Percentiles rank a stretch among this genome's conserved stretches.
phyloP scores from a whole-genome alignment of 1,139 yeast genomes.

The Debaryomycetaceae sp. region DNA sequence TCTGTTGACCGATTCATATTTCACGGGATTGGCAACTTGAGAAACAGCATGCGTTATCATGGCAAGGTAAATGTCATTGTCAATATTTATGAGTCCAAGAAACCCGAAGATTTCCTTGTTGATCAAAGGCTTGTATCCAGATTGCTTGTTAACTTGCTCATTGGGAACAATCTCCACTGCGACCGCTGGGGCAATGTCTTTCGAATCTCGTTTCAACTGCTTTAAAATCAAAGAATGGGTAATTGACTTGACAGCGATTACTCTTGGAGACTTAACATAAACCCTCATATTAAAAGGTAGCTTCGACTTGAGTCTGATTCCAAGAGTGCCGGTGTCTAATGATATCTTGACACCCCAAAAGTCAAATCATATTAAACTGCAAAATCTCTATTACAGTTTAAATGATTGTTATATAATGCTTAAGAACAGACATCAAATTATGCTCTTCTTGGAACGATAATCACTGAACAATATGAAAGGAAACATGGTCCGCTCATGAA shows the following conservation, averaged over 20 bases:
- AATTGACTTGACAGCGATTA: conserved; percentile 50
- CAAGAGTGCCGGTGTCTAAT: too few relatives aligned
- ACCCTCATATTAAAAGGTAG: conserved; percentile 37
- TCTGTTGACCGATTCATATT: conserved; percentile 73
- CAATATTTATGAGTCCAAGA: conserved; percentile 74
- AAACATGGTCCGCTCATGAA: too few relatives aligned
- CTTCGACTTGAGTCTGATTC: neutral
- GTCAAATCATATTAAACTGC: conserved; percentile 1
- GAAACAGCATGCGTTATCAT: conserved; percentile 69
- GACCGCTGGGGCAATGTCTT: conserved; percentile 28
- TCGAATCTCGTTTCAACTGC: conserved; percentile 14
- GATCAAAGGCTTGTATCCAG: conserved; percentile 48
- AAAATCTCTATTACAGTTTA: neutral
- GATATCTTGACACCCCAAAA: neutral
- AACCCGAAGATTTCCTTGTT: conserved; percentile 71
- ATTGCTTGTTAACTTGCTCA: conserved; percentile 32
- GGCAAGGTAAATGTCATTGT: conserved; percentile 66
- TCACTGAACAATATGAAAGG: too few relatives aligned
- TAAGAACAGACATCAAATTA: too few relatives aligned
- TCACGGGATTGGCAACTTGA: conserved; percentile 81
- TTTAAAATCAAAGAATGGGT: conserved; percentile 51
- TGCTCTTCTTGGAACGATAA: too few relatives aligned
- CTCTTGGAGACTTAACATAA: conserved; percentile 50
- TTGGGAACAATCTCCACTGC: conserved; percentile 52
- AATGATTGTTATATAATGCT: neutral